Conservation (phyloP, 192 early-diverging fungal genomes). For the Endogone sp. region DNA sequence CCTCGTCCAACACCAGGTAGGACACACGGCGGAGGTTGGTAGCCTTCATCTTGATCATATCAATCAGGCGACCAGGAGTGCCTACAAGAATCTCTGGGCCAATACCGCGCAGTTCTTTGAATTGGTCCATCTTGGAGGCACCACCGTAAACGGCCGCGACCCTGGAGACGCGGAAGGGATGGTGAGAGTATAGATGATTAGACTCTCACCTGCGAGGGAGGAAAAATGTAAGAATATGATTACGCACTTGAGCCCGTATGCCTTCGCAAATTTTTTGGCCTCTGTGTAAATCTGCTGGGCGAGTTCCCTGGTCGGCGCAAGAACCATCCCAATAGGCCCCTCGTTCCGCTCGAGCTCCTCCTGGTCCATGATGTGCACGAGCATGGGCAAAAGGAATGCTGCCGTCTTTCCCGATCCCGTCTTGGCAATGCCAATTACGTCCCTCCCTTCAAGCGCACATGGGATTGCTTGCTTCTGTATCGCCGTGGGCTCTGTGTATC, state of each 20-base stretch:
- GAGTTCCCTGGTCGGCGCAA: constrained; percentile 78
- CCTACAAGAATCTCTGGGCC: constrained; percentile 75
- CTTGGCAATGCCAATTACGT: constrained; percentile 81
- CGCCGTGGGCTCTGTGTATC: constrained; percentile 67
- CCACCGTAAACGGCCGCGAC: constrained; percentile 76
- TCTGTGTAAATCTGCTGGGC: constrained; percentile 78
- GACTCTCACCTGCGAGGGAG: neutral
- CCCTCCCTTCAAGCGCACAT: constrained; percentile 71
- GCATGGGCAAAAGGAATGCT: constrained; percentile 79
- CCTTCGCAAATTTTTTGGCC: constrained; percentile 76
- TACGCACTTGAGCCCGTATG: constrained; percentile 56
- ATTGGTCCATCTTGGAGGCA: constrained; percentile 78
- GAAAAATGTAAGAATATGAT: neutral
- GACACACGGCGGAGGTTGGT: constrained; percentile 74
- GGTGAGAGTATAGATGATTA: neutral
- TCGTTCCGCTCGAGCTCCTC: constrained; percentile 66
- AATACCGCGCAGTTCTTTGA: constrained; percentile 69
- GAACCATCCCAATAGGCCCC: constrained; percentile 76
- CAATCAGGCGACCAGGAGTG: constrained; percentile 84
- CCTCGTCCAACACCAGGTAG: constrained; percentile 93
- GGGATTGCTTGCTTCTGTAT: constrained; percentile 81
- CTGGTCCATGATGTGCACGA: constrained; percentile 86
- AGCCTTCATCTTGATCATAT: constrained; percentile 86
- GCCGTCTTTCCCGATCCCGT: constrained; percentile 88
- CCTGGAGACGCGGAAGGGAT: constrained; percentile 14